These are phyloP conservation scores for Lactarius tabidus DNA, from an alignment of 768 basidiomycete species.

Conservation along the genomic window DNA sequence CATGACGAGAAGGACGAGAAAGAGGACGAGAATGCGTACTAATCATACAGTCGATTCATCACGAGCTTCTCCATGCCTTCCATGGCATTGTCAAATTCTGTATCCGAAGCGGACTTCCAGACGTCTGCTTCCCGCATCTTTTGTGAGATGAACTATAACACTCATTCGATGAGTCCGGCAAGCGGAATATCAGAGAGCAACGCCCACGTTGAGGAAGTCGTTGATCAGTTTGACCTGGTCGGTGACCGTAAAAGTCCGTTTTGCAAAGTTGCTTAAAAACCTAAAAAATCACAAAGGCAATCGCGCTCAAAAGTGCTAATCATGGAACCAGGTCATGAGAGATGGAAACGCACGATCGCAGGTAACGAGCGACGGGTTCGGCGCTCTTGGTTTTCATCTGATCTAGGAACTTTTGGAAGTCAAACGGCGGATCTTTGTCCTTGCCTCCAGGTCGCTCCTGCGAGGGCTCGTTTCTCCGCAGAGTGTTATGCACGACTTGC, in stretches of 20 bases:
- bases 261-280: constrained; percentile 90
- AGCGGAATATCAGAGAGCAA: neutral
- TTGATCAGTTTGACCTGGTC: constrained; percentile 96
- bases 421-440: constrained; percentile 55
- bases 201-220: constrained; percentile 77
- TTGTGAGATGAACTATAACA: constrained; percentile 72
- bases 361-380: constrained; percentile 91
- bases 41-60: constrained; percentile 96
- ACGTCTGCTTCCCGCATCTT: constrained; percentile 84
- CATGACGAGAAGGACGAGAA: neutral
- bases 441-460: constrained; percentile 28
- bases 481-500: constrained; percentile 17
- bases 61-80: constrained; percentile 99
- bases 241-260: constrained; percentile 83
- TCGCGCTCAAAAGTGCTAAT: neutral
- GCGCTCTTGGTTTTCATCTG: constrained; percentile 87
- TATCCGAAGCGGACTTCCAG: constrained; percentile 73
- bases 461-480: constrained; percentile 27
- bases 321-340: neutral
- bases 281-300: constrained; percentile 39
- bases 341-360: constrained; percentile 73
- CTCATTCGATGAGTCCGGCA: constrained; percentile 16
- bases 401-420: constrained; percentile 92
- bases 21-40: constrained; percentile 50
- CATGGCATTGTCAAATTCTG: constrained; percentile 93